Conservation (phyloP, 805 yeast species). For the Candida boleticola region DNA sequence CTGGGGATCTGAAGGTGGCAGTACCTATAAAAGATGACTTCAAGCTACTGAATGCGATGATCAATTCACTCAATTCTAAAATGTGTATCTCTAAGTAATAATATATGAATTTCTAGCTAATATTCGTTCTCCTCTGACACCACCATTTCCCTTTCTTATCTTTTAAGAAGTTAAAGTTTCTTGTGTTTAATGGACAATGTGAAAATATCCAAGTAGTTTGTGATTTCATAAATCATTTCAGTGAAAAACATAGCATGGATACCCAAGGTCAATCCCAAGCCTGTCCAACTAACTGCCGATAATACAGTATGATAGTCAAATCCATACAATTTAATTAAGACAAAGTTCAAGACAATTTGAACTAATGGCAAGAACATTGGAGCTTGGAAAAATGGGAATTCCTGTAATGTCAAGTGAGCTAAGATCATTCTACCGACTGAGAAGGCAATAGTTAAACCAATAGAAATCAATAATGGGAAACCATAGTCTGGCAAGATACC, state of each 20-base stretch:
- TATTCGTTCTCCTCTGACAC: too few species aligned
- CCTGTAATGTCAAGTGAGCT: conserved; percentile 79
- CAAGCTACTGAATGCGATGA: too few species aligned
- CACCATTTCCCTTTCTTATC: too few species aligned
- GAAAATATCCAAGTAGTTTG: conserved; percentile 77
- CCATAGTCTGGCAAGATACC: conserved; percentile 43
- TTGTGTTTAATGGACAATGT: conserved; percentile 83
- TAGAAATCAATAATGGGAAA: conserved; percentile 61
- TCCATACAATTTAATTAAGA: conserved; percentile 35
- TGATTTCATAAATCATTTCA: conserved; percentile 77
- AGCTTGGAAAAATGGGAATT: conserved; percentile 70
- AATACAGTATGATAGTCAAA: conserved; percentile 43
- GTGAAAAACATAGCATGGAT: conserved; percentile 70
- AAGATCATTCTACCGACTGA: conserved; percentile 88
- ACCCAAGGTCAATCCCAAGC: conserved; percentile 65
- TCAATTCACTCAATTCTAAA: too few species aligned
- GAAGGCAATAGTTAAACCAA: conserved; percentile 77
- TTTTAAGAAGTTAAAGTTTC: conserved; percentile 40
- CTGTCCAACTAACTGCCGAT: conserved; percentile 57
- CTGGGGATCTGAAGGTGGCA: too few species aligned
- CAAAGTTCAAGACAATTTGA: conserved; percentile 39
- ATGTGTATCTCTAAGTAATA: too few species aligned
- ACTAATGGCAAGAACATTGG: conserved; percentile 65
- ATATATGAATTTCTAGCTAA: too few species aligned
- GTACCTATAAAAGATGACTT: too few species aligned